phyloP scores from a whole-genome alignment of 441 rosid genomes.

The Syzygium syzygioides region DNA sequence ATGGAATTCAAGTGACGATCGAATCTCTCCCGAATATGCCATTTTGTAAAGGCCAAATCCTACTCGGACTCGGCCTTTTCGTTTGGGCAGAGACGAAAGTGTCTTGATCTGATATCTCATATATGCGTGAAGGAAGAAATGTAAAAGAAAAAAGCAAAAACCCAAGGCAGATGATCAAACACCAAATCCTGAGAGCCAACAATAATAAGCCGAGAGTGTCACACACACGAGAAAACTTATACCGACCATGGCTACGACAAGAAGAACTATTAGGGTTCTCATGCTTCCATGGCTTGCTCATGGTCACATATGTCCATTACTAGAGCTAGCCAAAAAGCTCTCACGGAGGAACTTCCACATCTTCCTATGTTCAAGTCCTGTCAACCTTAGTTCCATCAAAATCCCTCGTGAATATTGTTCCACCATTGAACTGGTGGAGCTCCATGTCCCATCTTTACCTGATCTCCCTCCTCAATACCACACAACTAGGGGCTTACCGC shows the following conservation, averaged over 20 bases:
- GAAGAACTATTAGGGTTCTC: background rate
- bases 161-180: background rate
- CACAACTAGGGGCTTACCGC: constrained; percentile 1
- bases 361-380: background rate
- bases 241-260: background rate
- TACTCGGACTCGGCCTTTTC: background rate
- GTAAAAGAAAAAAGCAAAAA: background rate
- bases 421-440: background rate
- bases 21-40: background rate
- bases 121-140: background rate
- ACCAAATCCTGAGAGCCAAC: background rate
- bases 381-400: background rate
- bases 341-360: background rate
- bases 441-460: background rate
- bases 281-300: constrained; percentile 17
- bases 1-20: background rate
- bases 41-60: background rate
- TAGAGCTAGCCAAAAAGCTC: constrained; percentile 6
- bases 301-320: constrained; percentile 7
- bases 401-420: background rate
- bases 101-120: background rate
- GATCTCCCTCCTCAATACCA: constrained; percentile 3
- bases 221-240: background rate
- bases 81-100: background rate
- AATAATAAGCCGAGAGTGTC: background rate